phyloP scores from a whole-genome alignment of 2,329 filamentous ascomycete genomes.

The Xylariomycetidae sp. region DNA sequence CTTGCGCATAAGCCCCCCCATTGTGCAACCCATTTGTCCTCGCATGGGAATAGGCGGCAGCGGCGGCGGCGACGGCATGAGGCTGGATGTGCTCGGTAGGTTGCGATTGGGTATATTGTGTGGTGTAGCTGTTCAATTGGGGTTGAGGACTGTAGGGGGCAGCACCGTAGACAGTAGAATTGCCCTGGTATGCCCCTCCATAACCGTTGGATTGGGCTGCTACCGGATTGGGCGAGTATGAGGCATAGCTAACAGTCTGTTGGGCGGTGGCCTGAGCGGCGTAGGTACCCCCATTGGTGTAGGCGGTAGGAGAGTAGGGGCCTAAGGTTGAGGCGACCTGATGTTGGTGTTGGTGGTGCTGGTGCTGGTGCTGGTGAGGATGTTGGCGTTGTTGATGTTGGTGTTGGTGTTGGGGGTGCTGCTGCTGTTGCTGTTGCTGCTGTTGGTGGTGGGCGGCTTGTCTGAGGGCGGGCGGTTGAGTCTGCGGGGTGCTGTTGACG shows the following conservation, averaged over 20 bases:
- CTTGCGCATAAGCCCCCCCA: slow-evolving; percentile 13
- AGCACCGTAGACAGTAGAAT: background rate
- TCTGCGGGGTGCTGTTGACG: slow-evolving; percentile 26
- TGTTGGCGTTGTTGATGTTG: too few species aligned
- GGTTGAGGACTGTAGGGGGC: slow-evolving; percentile 24
- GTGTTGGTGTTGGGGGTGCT: too few species aligned
- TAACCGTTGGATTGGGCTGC: slow-evolving; percentile 24
- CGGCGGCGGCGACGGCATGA: background rate
- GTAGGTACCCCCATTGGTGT: slow-evolving; percentile 21
- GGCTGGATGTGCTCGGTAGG: slow-evolving; percentile 1
- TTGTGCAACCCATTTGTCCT: slow-evolving; percentile 19
- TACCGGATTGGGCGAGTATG: slow-evolving; percentile 22
- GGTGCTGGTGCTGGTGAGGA: too few species aligned
- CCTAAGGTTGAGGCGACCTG: slow-evolving; percentile 16
- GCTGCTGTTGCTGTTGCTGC: too few species aligned
- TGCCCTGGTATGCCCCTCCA: slow-evolving; percentile 20
- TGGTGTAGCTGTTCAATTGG: slow-evolving; percentile 19
- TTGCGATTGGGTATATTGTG: too few species aligned
- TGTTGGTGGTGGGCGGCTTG: too few species aligned
- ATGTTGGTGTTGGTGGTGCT: too few species aligned
- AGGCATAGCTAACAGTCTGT: slow-evolving; percentile 20
- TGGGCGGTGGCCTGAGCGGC: slow-evolving; percentile 17
- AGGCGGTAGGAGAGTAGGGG: slow-evolving; percentile 15
- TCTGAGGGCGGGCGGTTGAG: slow-evolving; percentile 26
- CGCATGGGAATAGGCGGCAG: slow-evolving; percentile 15